Base-by-base conservation (phyloP, 164 flowering plant species). In the Nelumbo lutea region DNA sequence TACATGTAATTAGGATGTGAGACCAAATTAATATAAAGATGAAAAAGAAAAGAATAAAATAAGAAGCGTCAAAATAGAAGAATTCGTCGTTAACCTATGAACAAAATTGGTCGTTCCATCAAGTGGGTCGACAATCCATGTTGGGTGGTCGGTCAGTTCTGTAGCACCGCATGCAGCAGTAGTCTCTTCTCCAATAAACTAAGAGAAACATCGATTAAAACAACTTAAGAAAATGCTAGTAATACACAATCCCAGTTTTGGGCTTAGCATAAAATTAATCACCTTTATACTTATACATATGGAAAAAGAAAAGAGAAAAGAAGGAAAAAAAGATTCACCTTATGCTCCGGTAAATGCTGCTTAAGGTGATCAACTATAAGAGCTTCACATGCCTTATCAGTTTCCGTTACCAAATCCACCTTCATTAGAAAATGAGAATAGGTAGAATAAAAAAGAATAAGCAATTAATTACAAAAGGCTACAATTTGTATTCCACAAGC, bases 41-140 rank as follows among this genome's bases (percentile, higher is more conserved):
- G 48, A 10, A 64, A 52, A 45, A 9, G 14, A 15, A 60, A 52
- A 70, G 8, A 47, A 46, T 57, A 5, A 60, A 42, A 43, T 9
- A 70, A 13, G 38, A 13, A 65, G 41, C 7, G 5, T 10, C 3
- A 64, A 41, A 69, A 67, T 4, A 68, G 60, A 68, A 13, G 50
- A 65, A 3, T 5, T 61, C 2, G 6, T n/a, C 64, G 41, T 61
- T 59, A 77, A 88, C 99, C 99, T 96, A 77, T 96, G 99, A 64
- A 96, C 97, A 78, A 96, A 96, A 72, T 96, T 96, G 7, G 97
- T 93, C 3, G 99, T 96, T 66, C 99, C 99, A 80, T 96, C 99
- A 59, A 96, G 86, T 8, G 99, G 99, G 74, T 96, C 99, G 59
- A 96, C 97, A 56, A 96, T 89, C 99, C 99, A 96, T 1, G 97